A percentile compares a stretch with the other conserved stretches of the same genome.
These are phyloP conservation scores for Rhodotorula taiwanensis DNA, from an alignment of 768 basidiomycete genomes.

Conservation along the genomic window DNA sequence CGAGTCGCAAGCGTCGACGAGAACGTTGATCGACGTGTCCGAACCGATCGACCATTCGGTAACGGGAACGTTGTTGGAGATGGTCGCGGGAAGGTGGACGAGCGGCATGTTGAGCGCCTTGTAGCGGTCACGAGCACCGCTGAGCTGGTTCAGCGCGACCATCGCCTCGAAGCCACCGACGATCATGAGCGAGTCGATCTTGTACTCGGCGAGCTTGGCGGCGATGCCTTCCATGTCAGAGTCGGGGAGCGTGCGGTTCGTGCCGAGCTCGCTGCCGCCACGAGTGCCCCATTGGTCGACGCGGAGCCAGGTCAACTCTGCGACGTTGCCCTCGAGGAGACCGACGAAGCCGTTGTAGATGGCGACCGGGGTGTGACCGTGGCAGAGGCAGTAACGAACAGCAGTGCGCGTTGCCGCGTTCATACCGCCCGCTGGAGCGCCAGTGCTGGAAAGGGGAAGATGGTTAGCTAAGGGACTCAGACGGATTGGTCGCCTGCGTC, in stretches of 20 bases:
- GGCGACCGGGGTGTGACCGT: constrained; percentile 86
- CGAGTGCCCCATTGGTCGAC: constrained; percentile 95
- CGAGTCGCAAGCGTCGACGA: constrained; percentile 94
- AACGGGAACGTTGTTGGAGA: constrained; percentile 96
- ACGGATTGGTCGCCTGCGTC: too few species aligned
- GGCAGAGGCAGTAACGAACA: constrained; percentile 73
- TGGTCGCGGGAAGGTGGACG: constrained; percentile 80
- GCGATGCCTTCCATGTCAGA: constrained; percentile 82
- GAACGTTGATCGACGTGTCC: constrained; percentile 94
- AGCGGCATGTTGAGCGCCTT: constrained; percentile 89
- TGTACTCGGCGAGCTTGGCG: constrained; percentile 79
- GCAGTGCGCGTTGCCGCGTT: constrained; percentile 94
- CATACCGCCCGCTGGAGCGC: constrained; percentile 97
- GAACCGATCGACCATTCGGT: constrained; percentile 93
- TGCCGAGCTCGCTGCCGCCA: constrained; percentile 95
- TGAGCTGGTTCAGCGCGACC: constrained; percentile 66
- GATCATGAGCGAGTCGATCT: constrained; percentile 70
- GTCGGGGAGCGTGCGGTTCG: constrained; percentile 82
- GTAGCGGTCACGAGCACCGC: constrained; percentile 72
- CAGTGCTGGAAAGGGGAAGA: constrained; percentile 55
- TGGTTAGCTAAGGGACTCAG: too few species aligned
- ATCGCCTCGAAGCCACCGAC: constrained; percentile 98
- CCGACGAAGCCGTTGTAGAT: constrained; percentile 96
- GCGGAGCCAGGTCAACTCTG: constrained; percentile 86
- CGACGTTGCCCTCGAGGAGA: constrained; percentile 77